Percentiles rank a stretch among this genome's conserved stretches.
Evolutionary conservation across 495 filamentous ascomycete species (phyloP).

Genomic region (Aspergillus incahuasiensis): DNA sequence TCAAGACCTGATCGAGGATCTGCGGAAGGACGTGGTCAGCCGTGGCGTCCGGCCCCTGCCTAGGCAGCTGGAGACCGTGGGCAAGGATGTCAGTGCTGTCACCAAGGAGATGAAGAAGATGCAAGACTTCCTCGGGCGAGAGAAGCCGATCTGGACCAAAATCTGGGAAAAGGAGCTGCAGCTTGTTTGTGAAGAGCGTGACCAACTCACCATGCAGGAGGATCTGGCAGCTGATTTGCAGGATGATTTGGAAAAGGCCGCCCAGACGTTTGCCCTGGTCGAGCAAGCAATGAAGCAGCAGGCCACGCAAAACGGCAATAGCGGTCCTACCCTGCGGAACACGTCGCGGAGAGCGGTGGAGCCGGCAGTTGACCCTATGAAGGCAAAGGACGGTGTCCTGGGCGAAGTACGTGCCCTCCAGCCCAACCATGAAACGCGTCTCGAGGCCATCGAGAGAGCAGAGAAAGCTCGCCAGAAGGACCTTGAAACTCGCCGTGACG

Average conservation of each 20-base stretch:
- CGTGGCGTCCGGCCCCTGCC: constrained; percentile 90
- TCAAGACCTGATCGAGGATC: constrained; percentile 91
- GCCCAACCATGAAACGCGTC: constrained; percentile 86
- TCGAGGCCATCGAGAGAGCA: constrained; percentile 93
- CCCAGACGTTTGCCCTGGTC: constrained; percentile 86
- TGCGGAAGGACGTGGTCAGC: constrained; percentile 92
- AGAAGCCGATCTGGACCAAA: constrained; percentile 96
- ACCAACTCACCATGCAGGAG: constrained; percentile 90
- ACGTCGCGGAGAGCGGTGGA: constrained; percentile 61
- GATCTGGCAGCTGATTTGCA: constrained; percentile 87
- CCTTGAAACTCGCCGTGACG: constrained; percentile 68
- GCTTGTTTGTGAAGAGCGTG: constrained; percentile 89
- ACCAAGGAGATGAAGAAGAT: constrained; percentile 90
- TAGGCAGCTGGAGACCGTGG: constrained; percentile 81
- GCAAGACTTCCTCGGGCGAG: constrained; percentile 81
- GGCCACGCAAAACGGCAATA: constrained; percentile 59
- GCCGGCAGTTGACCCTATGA: constrained; percentile 61
- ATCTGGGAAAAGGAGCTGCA: constrained; percentile 97
- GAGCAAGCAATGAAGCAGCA: constrained; percentile 97
- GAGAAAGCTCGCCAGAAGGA: constrained; percentile 87
- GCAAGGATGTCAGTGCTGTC: constrained; percentile 76
- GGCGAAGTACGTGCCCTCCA: constrained; percentile 92
- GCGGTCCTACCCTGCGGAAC: constrained; percentile 41
- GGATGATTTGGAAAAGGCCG: constrained; percentile 91
- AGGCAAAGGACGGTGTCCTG: constrained; percentile 84